phyloP scores from a whole-genome alignment of 108 stramenopile genomes.

The Nannochloropsis salina region DNA sequence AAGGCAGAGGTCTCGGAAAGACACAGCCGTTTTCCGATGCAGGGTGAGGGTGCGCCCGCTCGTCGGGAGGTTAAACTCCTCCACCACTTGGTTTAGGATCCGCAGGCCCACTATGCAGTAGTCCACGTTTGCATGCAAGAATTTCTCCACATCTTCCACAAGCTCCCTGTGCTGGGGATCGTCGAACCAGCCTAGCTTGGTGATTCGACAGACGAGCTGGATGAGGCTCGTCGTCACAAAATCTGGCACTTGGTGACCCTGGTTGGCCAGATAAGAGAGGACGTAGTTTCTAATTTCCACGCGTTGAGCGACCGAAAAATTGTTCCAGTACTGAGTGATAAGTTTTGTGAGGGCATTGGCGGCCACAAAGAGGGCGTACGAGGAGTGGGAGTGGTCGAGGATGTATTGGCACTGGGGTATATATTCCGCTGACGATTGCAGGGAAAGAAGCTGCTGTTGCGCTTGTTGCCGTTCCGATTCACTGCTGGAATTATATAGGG shows the following conservation, averaged over 20 bases:
- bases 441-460: slow-evolving; percentile 68
- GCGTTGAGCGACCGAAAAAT: slow-evolving; percentile 76
- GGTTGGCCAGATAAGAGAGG: slow-evolving; percentile 80
- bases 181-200: slow-evolving; percentile 96
- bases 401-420: slow-evolving; percentile 98
- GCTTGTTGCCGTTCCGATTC: slow-evolving; percentile 54
- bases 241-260: slow-evolving; percentile 74
- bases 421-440: slow-evolving; percentile 81
- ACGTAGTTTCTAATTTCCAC: slow-evolving; percentile 95
- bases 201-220: slow-evolving; percentile 91
- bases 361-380: slow-evolving; percentile 87
- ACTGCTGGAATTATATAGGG: slow-evolving; percentile 69
- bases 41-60: slow-evolving; percentile 81
- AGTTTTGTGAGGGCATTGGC: slow-evolving; percentile 81
- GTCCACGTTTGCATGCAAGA: slow-evolving; percentile 84
- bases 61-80: slow-evolving; percentile 89
- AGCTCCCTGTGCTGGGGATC: slow-evolving; percentile 81
- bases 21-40: slow-evolving; percentile 92
- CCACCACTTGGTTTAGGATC: slow-evolving; percentile 87
- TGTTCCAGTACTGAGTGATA: slow-evolving; percentile 91
- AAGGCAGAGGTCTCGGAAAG: slow-evolving; percentile 85
- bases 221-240: slow-evolving; percentile 76
- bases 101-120: slow-evolving; percentile 91
- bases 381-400: slow-evolving; percentile 75
- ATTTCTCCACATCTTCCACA: slow-evolving; percentile 87